phyloP scores from a whole-genome alignment of 2,329 filamentous ascomycete species.

The Cordyceps javanica region DNA sequence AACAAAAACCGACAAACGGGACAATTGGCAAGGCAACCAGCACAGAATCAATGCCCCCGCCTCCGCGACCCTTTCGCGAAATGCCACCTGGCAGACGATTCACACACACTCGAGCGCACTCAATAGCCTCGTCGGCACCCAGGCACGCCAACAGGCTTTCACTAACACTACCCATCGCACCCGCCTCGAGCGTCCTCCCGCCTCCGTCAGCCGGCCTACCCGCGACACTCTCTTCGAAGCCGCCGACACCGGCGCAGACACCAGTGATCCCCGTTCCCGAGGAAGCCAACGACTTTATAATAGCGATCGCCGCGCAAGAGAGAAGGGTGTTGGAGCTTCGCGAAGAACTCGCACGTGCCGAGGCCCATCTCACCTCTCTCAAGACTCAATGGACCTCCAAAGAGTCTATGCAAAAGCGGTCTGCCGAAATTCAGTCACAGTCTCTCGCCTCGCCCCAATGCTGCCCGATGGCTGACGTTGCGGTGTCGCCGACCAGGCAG shows the following conservation, averaged over 20 bases:
- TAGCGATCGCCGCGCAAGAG: slow-evolving; percentile 87
- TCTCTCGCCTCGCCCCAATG: slow-evolving; percentile 28
- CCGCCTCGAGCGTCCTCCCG: slow-evolving; percentile 43
- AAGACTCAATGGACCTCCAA: slow-evolving; percentile 80
- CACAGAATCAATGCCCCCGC: slow-evolving; percentile 26
- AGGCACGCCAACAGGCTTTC: slow-evolving; percentile 53
- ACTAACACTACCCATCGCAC: slow-evolving; percentile 55
- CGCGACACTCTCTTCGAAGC: slow-evolving; percentile 31
- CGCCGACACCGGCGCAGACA: slow-evolving; percentile 45
- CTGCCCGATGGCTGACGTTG: slow-evolving; percentile 20
- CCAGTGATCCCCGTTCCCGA: slow-evolving; percentile 38
- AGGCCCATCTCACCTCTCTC: slow-evolving; percentile 65
- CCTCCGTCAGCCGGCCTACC: slow-evolving; percentile 33
- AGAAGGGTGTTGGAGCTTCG: slow-evolving; percentile 82
- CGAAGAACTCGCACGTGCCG: slow-evolving; percentile 81
- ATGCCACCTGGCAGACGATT: slow-evolving; percentile 22
- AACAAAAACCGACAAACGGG: slow-evolving; percentile 15
- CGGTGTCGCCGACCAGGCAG: slow-evolving; percentile 30
- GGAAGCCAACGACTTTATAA: slow-evolving; percentile 67
- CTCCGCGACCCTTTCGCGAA: slow-evolving; percentile 34
- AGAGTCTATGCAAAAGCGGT: slow-evolving; percentile 70
- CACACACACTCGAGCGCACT: slow-evolving; percentile 34
- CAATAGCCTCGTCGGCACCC: slow-evolving; percentile 43
- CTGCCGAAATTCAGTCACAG: slow-evolving; percentile 56
- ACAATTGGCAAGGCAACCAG: not conserved